A percentile compares a stretch with the other conserved stretches of the same genome.
Conservation (phyloP, 1,284 basidiomycete genomes). For the Moesziomyces globuligerus region DNA sequence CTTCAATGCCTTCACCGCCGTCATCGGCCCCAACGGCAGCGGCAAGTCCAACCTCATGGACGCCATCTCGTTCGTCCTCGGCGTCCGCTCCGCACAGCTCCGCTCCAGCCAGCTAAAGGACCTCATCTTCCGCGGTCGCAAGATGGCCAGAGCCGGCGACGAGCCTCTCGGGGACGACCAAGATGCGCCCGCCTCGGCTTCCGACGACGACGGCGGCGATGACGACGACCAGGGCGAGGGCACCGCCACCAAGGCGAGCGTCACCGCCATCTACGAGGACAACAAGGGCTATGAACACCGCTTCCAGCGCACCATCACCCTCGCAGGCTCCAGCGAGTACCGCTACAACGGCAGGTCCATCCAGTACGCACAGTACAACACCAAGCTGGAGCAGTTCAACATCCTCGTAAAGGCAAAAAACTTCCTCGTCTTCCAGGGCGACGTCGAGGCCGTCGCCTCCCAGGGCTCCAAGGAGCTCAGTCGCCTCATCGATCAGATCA, state of each 20-base stretch:
- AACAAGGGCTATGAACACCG: conserved; percentile 80
- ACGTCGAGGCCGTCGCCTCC: conserved; percentile 96
- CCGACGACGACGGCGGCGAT: conserved; percentile 69
- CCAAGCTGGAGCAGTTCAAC: conserved; percentile 71
- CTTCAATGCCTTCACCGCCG: conserved; percentile 89
- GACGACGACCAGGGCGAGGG: conserved; percentile 76
- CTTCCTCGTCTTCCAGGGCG: conserved; percentile 96
- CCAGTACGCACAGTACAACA: conserved; percentile 58
- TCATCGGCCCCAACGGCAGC: conserved; percentile 96
- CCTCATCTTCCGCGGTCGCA: conserved; percentile 89
- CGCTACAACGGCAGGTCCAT: conserved; percentile 59
- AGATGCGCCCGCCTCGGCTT: conserved; percentile 52
- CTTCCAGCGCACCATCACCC: conserved; percentile 87
- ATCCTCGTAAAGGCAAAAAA: conserved; percentile 99
- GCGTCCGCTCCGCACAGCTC: conserved; percentile 91
- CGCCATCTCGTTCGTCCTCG: conserved; percentile 98
- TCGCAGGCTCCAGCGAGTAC: conserved; percentile 77
- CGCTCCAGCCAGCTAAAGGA: conserved; percentile 93
- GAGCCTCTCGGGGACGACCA: no score
- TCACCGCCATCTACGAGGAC: conserved; percentile 89
- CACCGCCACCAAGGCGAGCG: conserved; percentile 90
- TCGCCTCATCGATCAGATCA: conserved; percentile 92
- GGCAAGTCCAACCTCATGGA: conserved; percentile 99
- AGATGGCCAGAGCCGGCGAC: conserved; percentile 71
- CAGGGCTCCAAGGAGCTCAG: conserved; percentile 92